These are phyloP conservation scores for Metschnikowia gelsemii DNA, from an alignment of 805 yeast genomes.

Conservation along the genomic window DNA sequence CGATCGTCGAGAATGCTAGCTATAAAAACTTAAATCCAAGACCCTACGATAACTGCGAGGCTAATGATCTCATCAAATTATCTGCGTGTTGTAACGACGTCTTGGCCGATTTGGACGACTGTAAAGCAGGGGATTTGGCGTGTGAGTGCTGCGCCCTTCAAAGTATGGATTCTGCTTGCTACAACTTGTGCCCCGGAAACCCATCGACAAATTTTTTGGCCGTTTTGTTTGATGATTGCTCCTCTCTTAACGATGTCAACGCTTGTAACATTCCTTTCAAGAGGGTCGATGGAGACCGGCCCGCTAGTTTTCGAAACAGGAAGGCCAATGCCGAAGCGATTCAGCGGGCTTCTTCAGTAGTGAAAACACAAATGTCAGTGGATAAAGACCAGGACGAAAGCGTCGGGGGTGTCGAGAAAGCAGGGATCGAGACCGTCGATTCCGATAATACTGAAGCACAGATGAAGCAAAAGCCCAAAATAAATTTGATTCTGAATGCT, in stretches of 20 bases:
- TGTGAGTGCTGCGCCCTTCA: slow-evolving; percentile 59
- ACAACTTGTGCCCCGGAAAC: slow-evolving; percentile 49
- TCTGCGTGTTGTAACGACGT: slow-evolving; percentile 49
- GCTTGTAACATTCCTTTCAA: slow-evolving; percentile 52
- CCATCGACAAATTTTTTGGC: slow-evolving; percentile 48
- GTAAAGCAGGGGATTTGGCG: slow-evolving; percentile 53
- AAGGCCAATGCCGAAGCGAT: slow-evolving; percentile 9
- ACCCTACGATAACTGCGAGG: slow-evolving; percentile 40
- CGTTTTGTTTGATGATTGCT: slow-evolving; percentile 47
- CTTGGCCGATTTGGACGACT: slow-evolving; percentile 45
- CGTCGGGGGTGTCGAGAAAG: slow-evolving; percentile 1
- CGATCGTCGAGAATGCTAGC: slow-evolving; percentile 33
- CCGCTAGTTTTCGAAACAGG: slow-evolving; percentile 12
- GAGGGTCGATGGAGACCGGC: slow-evolving; percentile 35
- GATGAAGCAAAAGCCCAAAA: slow-evolving; percentile 8
- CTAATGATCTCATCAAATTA: slow-evolving; percentile 43
- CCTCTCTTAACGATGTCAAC: slow-evolving; percentile 46
- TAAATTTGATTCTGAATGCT: slow-evolving; percentile 11
- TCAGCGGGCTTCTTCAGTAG: slow-evolving; percentile 11
- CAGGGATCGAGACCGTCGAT: neutral
- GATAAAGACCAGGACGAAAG: slow-evolving; percentile 2
- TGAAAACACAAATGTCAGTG: slow-evolving; percentile 11
- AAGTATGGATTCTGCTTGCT: slow-evolving; percentile 45
- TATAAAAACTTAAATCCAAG: slow-evolving; percentile 49
- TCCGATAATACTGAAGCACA: neutral